phyloP scores from a whole-genome alignment of 352 stramenopile genomes.

The Globisporangium cylindrosporum region DNA sequence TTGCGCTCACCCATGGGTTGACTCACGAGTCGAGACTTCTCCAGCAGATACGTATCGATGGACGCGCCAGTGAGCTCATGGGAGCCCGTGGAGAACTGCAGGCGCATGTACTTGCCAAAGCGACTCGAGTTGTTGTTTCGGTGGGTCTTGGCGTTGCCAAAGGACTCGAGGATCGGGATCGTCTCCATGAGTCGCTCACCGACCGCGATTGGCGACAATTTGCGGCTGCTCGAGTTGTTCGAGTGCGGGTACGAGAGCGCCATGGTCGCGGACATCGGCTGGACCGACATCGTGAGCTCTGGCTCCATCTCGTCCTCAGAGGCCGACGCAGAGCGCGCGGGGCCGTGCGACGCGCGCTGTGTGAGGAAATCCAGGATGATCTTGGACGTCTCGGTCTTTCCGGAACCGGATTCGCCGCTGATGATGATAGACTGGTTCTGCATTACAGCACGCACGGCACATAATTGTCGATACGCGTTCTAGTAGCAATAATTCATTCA shows the following conservation, averaged over 20 bases:
- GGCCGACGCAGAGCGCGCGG: constrained; percentile 33
- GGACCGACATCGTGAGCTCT: constrained; percentile 47
- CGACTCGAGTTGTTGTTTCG: constrained; percentile 91
- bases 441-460: constrained; percentile 77
- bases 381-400: constrained; percentile 96
- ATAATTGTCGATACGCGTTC: constrained; percentile 80
- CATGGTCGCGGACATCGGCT: constrained; percentile 44
- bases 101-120: constrained; percentile 91
- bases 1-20: constrained; percentile 78
- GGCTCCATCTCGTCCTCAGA: constrained; percentile 65
- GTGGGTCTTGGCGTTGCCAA: constrained; percentile 87
- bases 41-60: constrained; percentile 81
- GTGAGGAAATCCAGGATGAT: constrained; percentile 89
- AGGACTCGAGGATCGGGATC: constrained; percentile 91
- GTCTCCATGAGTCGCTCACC: constrained; percentile 83
- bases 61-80: constrained; percentile 78
- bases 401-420: constrained; percentile 91
- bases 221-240: constrained; percentile 38
- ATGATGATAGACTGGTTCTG: constrained; percentile 95
- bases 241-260: constrained; percentile 77
- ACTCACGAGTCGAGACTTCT: constrained; percentile 82
- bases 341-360: constrained; percentile 57
- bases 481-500: constrained; percentile 1
- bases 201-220: constrained; percentile 64
- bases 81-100: constrained; percentile 67